These are phyloP conservation scores for Torulaspora quercuum DNA, from an alignment of 805 yeast species.

Conservation along the genomic window DNA sequence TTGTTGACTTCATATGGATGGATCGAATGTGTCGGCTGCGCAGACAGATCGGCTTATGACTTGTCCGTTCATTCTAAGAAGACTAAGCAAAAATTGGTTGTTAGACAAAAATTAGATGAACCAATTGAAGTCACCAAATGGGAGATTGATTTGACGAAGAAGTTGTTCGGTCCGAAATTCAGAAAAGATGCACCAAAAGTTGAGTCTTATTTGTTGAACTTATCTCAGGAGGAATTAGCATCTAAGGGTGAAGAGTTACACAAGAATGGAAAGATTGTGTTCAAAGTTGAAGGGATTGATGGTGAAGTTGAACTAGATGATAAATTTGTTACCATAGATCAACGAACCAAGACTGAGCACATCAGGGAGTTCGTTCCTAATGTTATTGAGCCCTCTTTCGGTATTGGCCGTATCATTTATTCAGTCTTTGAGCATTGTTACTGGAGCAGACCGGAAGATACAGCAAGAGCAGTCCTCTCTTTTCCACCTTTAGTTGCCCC, in stretches of 20 bases:
- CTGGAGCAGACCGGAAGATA: slow-evolving; percentile 92
- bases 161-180: slow-evolving; percentile 96
- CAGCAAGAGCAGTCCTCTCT: slow-evolving; percentile 83
- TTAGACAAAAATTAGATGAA: slow-evolving; percentile 81
- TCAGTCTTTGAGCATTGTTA: slow-evolving; percentile 88
- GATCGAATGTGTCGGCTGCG: slow-evolving; percentile 99
- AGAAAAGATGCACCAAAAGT: slow-evolving; percentile 95
- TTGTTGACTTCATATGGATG: slow-evolving; percentile 94
- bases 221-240: slow-evolving; percentile 84
- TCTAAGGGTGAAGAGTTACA: slow-evolving; percentile 66
- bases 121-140: slow-evolving; percentile 79
- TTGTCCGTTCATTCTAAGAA: slow-evolving; percentile 91
- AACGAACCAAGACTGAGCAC: slow-evolving; percentile 79
- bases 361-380: slow-evolving; percentile 94
- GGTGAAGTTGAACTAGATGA: slow-evolving; percentile 67
- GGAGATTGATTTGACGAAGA: slow-evolving; percentile 87
- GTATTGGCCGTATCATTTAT: slow-evolving; percentile 96
- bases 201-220: slow-evolving; percentile 68
- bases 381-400: slow-evolving; percentile 98
- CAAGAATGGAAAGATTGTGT: slow-evolving; percentile 57
- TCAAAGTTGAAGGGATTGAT: slow-evolving; percentile 62
- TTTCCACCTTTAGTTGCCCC: slow-evolving; percentile 97
- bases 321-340: slow-evolving; percentile 68
- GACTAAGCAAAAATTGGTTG: slow-evolving; percentile 92
- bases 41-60: slow-evolving; percentile 98